Percentiles rank a stretch among this genome's conserved stretches.
Evolutionary conservation across 148 eudicot genomes (phyloP).

Genomic region (Fagopyrum esculentum): DNA sequence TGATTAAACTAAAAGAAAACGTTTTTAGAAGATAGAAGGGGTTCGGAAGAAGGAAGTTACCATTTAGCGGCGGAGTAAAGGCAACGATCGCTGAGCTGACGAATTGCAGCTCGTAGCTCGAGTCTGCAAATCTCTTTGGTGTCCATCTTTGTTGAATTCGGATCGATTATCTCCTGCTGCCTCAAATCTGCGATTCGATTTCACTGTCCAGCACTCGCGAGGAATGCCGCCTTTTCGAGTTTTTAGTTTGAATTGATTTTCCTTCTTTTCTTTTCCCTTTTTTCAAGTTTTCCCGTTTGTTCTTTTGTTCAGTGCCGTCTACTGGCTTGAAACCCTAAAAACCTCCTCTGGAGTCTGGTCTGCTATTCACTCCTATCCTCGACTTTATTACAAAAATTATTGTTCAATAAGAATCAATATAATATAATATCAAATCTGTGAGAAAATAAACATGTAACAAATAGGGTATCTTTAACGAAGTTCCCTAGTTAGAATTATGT

Average conservation of each 20-base stretch:
- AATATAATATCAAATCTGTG: no score
- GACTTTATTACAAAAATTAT: neutral
- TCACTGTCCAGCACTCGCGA: neutral
- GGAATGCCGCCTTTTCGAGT: constrained; percentile 2
- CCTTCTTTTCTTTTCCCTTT: constrained; percentile 5
- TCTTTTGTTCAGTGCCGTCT: neutral
- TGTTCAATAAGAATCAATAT: no score
- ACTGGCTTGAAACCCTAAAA: neutral
- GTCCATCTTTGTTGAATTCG: constrained; percentile 27
- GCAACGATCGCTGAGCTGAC: constrained; percentile 84
- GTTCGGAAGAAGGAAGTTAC: constrained; percentile 23
- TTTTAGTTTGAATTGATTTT: neutral
- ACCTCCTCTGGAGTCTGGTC: neutral
- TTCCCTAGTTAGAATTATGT: no score
- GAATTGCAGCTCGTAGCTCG: constrained; percentile 84
- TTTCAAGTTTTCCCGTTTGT: neutral
- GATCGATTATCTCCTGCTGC: neutral
- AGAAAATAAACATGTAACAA: no score
- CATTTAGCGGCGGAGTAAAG: constrained; percentile 91
- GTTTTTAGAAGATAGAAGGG: constrained; percentile 8
- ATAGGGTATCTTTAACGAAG: no score
- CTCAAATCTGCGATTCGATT: neutral
- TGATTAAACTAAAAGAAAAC: neutral
- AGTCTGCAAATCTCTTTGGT: constrained; percentile 78
- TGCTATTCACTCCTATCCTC: neutral